These are phyloP conservation scores for Ophiostoma ulmi DNA, from an alignment of 2,329 filamentous ascomycete genomes.

Conservation along the genomic window DNA sequence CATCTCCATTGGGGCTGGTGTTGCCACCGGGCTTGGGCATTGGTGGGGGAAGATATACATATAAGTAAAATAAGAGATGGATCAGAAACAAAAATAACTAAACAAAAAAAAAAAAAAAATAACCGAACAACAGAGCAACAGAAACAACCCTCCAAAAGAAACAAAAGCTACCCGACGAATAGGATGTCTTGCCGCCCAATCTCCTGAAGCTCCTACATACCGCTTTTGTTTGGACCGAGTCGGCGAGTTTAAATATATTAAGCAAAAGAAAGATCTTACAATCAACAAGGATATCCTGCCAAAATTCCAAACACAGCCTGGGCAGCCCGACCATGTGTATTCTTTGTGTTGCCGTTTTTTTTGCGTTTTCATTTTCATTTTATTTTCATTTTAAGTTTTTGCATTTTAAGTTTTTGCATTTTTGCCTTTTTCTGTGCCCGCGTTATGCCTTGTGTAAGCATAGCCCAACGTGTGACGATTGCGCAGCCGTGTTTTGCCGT, in stretches of 20 bases:
- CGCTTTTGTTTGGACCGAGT: neutral
- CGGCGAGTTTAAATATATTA: neutral
- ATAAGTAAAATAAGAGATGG: neutral
- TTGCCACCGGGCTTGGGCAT: neutral
- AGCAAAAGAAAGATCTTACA: too few relatives aligned
- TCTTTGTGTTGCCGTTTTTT: too few relatives aligned
- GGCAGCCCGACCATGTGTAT: too few relatives aligned
- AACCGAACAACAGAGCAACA: neutral
- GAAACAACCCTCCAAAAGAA: neutral
- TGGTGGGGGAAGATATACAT: neutral
- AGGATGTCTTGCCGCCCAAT: constrained; percentile 1
- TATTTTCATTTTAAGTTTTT: too few relatives aligned
- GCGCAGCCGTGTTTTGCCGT: neutral
- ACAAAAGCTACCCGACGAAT: neutral
- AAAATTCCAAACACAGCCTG: too few relatives aligned
- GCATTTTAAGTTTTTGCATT: too few relatives aligned
- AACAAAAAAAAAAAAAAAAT: neutral
- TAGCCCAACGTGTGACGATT: neutral
- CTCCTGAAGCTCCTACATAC: neutral
- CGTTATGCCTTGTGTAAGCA: neutral
- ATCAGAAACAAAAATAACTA: neutral
- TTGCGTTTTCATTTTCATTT: too few relatives aligned
- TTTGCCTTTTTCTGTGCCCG: too few relatives aligned
- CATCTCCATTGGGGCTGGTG: neutral
- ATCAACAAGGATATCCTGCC: too few relatives aligned